Evolutionary conservation across 2,329 filamentous ascomycete species (phyloP).

Genomic region (Chaetothyriales sp.): DNA sequence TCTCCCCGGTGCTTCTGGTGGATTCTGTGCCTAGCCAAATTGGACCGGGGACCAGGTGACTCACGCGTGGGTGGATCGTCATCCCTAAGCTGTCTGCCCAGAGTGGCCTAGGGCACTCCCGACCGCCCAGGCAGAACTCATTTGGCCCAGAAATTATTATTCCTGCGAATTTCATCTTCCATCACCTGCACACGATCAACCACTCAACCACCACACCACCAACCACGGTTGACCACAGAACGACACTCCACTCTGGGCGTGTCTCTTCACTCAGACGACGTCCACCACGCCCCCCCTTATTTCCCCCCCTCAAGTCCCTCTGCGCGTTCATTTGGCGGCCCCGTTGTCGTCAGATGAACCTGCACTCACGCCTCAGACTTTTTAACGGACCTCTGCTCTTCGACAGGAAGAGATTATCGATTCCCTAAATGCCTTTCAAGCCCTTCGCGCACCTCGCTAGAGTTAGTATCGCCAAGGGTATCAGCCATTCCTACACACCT

Average conservation of each 20-base stretch:
- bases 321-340: constrained; percentile 84
- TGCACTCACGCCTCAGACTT: constrained; percentile 53
- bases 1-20: background rate
- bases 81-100: background rate
- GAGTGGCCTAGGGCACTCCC: background rate
- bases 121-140: constrained; percentile 8
- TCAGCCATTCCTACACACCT: constrained; percentile 95
- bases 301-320: constrained; percentile 4
- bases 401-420: constrained; percentile 48
- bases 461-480: constrained; percentile 90
- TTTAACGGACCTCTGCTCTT: constrained; percentile 36
- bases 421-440: constrained; percentile 79
- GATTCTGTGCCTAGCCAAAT: background rate
- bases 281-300: constrained; percentile 4
- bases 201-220: background rate
- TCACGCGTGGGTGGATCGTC: background rate
- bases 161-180: constrained; percentile 1
- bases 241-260: constrained; percentile 17
- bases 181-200: constrained; percentile 3
- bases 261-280: constrained; percentile 2
- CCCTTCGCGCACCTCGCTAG: constrained; percentile 71
- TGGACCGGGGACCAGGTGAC: background rate
- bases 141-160: constrained; percentile 9
- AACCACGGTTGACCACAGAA: constrained; percentile 4
- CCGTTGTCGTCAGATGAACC: constrained; percentile 92